Percentiles rank a stretch among this genome's conserved stretches.
Evolutionary conservation across 1,139 yeast genomes (phyloP).

Genomic region (Geotrichum candidum): DNA sequence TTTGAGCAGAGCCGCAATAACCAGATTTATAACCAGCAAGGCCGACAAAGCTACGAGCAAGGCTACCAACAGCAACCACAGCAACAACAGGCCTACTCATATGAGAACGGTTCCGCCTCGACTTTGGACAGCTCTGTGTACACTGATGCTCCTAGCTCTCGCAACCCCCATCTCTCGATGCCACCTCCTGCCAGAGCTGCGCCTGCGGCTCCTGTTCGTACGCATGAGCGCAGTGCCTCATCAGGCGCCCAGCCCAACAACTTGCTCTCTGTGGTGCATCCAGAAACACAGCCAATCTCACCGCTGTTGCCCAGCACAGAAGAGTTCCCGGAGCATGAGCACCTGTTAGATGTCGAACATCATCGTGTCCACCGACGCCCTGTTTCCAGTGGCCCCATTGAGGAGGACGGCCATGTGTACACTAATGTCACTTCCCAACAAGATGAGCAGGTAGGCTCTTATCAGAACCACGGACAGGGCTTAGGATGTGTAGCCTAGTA

Average conservation of each 20-base stretch:
- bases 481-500: not conserved
- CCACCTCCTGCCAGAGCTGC: not conserved
- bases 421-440: not conserved
- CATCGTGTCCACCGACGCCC: not conserved
- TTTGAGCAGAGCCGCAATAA: not conserved
- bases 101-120: not conserved
- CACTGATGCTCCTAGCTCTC: not conserved
- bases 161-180: not conserved
- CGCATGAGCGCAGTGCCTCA: slow-evolving; percentile 31
- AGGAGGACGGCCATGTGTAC: not conserved
- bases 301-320: slow-evolving; percentile 16
- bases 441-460: not conserved
- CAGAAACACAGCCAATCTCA: slow-evolving; percentile 28
- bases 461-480: not conserved
- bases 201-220: slow-evolving; percentile 5
- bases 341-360: not conserved
- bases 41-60: not conserved
- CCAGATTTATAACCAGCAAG: not conserved
- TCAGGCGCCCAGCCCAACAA: slow-evolving; percentile 32
- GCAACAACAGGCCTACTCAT: slow-evolving; percentile 1
- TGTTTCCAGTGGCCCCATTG: not conserved
- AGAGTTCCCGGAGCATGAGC: not conserved
- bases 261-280: slow-evolving; percentile 26
- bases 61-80: not conserved
- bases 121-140: not conserved